A percentile compares a stretch with the other conserved stretches of the same genome.
These are phyloP conservation scores for Didymella sp. DNA, from an alignment of 2,329 filamentous ascomycete species.

Conservation along the genomic window DNA sequence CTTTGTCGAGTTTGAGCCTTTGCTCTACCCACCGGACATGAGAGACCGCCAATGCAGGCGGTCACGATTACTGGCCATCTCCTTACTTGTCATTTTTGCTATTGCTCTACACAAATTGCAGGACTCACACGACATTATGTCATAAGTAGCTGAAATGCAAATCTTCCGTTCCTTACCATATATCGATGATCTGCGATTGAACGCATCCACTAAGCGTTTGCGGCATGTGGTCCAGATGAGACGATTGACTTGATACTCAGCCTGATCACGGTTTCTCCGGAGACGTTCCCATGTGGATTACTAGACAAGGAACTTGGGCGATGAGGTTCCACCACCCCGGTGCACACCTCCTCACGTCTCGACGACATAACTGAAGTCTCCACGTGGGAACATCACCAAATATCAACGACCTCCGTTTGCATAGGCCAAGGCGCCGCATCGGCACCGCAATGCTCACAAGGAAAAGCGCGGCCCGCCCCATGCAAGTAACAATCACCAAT, in stretches of 20 bases:
- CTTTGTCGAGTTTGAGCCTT: not conserved
- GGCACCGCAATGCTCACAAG: slow-evolving; percentile 2
- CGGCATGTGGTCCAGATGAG: no score
- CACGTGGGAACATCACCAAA: slow-evolving; percentile 9
- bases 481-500: slow-evolving; percentile 4
- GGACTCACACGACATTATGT: not conserved
- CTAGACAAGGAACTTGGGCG: no score
- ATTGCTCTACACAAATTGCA: slow-evolving; percentile 3
- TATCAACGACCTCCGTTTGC: slow-evolving; percentile 7
- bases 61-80: not conserved
- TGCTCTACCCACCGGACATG: not conserved
- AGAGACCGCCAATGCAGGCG: not conserved
- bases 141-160: not conserved
- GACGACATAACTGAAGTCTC: no score
- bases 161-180: slow-evolving; percentile 8
- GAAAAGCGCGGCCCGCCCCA: not conserved
- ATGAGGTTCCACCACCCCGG: no score
- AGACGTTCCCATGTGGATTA: no score
- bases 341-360: no score
- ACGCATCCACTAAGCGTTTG: no score
- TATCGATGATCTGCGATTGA: slow-evolving; percentile 6
- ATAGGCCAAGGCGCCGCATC: slow-evolving; percentile 1
- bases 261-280: no score
- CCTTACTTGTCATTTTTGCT: not conserved
- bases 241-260: no score